phyloP scores from a whole-genome alignment of 495 filamentous ascomycete species.

The Tuber magnatum region DNA sequence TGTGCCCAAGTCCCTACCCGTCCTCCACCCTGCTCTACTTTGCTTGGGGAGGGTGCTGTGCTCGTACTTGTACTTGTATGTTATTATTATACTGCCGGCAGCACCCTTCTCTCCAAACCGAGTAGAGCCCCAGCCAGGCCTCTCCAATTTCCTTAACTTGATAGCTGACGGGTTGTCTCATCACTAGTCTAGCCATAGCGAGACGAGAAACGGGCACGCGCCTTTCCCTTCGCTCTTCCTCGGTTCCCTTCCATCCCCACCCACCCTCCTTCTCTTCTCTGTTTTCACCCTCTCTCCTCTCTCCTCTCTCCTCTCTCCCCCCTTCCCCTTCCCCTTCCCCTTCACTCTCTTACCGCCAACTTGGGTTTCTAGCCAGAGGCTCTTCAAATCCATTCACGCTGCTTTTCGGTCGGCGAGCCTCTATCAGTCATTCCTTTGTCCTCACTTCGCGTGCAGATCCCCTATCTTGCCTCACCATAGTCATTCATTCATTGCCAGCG shows the following conservation, averaged over 20 bases:
- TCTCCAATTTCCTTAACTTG: slow-evolving; percentile 19
- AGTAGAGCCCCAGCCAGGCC: slow-evolving; percentile 6
- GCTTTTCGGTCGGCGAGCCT: slow-evolving; percentile 25
- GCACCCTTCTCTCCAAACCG: slow-evolving; percentile 1
- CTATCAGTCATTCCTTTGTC: slow-evolving; percentile 36
- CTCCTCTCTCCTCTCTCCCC: no score
- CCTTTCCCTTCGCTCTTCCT: slow-evolving; percentile 12
- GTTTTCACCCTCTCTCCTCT: slow-evolving; percentile 10
- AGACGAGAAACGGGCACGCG: slow-evolving; percentile 8
- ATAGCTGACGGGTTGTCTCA: slow-evolving; percentile 23
- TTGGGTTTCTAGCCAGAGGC: slow-evolving; percentile 26
- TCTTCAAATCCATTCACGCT: slow-evolving; percentile 21
- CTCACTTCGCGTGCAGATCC: slow-evolving; percentile 8
- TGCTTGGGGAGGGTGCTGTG: not conserved
- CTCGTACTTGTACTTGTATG: no score
- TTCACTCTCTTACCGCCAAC: slow-evolving; percentile 14
- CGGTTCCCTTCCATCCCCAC: slow-evolving; percentile 19
- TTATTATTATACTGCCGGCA: no score
- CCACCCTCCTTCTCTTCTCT: slow-evolving; percentile 27
- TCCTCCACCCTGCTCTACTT: not conserved
- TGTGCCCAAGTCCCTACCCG: not conserved
- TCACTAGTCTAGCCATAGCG: slow-evolving; percentile 6
- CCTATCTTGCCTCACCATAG: not conserved
- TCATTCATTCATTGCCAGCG: slow-evolving; percentile 2
- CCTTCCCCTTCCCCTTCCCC: slow-evolving; percentile 11